Conservation (phyloP, 2,329 filamentous ascomycete genomes). For the Coniochaeta prunicola region DNA sequence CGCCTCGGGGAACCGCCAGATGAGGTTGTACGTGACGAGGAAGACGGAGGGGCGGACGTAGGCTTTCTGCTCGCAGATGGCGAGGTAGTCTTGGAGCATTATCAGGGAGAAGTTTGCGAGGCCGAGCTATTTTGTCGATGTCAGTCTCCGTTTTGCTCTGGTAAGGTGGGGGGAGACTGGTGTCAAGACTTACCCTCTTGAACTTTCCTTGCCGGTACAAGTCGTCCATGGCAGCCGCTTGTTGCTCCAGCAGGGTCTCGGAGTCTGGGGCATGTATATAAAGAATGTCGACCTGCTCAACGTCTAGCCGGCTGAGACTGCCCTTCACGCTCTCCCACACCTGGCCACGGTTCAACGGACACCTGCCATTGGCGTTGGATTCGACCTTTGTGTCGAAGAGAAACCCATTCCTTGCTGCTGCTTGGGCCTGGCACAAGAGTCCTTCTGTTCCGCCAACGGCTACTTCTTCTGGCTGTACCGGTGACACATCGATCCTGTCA, state of each 20-base stretch:
- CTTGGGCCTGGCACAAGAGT: background rate
- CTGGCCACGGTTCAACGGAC: background rate
- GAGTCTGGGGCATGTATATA: background rate
- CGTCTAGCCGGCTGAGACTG: background rate
- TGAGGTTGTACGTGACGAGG: background rate
- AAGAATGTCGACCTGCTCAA: background rate
- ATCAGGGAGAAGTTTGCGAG: background rate
- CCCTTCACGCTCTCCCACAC: background rate
- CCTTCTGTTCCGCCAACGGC: background rate
- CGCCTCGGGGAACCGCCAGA: slow-evolving; percentile 20
- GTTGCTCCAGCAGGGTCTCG: background rate
- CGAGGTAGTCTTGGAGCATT: background rate
- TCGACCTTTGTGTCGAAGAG: background rate
- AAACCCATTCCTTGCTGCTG: background rate
- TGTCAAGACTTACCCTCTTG: background rate
- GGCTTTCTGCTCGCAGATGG: background rate
- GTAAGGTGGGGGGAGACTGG: background rate
- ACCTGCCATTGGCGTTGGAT: background rate
- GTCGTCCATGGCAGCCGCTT: background rate
- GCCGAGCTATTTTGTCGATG: background rate
- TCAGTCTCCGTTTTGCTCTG: background rate
- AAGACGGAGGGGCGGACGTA: background rate
- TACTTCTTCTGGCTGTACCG: background rate
- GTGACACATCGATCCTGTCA: background rate
- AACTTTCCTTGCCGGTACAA: background rate